Conservation (phyloP, 345 rosid genomes). For the Corchorus olitorius region DNA sequence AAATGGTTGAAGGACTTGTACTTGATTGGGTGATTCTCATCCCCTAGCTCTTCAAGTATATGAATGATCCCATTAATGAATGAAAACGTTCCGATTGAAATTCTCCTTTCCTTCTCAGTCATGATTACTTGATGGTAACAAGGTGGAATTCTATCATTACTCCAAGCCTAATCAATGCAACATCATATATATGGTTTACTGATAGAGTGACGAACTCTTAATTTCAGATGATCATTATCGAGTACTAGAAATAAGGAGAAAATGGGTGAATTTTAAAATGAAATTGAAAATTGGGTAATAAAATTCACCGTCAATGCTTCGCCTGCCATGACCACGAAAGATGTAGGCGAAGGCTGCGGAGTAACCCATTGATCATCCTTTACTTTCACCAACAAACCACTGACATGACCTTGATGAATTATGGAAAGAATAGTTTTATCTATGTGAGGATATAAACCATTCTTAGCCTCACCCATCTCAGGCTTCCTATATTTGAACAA, state of each 20-base stretch:
- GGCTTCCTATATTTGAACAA: conserved; percentile 48
- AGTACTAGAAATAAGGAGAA: neutral
- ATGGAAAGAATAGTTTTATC: conserved; percentile 65
- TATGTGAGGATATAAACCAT: conserved; percentile 51
- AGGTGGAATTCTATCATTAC: conserved; percentile 62
- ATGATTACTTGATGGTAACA: conserved; percentile 62
- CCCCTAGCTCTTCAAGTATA: conserved; percentile 56
- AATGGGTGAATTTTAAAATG: neutral
- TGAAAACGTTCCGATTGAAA: conserved; percentile 58
- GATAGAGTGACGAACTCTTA: too few relatives aligned
- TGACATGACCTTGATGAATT: conserved; percentile 58
- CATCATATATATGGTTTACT: neutral
- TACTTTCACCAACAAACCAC: conserved; percentile 51
- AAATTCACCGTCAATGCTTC: conserved; percentile 57
- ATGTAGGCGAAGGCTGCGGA: conserved; percentile 48
- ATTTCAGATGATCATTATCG: too few relatives aligned
- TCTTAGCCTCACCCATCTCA: conserved; percentile 34
- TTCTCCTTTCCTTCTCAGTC: conserved; percentile 49
- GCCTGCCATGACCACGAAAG: conserved; percentile 57
- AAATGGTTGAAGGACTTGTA: conserved; percentile 63
- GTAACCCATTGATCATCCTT: conserved; percentile 47
- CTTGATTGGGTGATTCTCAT: conserved; percentile 54
- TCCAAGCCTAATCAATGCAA: conserved; percentile 68
- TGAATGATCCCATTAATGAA: conserved; percentile 45
- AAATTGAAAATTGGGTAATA: neutral